A percentile compares a stretch with the other conserved stretches of the same genome.
phyloP scores from a whole-genome alignment of 768 basidiomycete species.

The Mycena crocata region DNA sequence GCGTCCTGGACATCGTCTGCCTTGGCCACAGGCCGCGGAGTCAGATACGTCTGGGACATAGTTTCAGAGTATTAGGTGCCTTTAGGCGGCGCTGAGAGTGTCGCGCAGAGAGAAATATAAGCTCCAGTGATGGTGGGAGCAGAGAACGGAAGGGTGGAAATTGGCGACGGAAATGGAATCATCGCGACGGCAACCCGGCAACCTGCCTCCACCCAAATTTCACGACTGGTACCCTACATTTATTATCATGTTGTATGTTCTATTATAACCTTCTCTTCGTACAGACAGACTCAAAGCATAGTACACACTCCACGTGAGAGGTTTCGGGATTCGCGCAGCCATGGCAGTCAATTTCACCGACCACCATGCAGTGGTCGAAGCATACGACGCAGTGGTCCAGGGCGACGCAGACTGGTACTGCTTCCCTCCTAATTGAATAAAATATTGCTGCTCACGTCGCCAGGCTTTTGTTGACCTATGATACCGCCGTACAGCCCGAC shows the following conservation, averaged over 20 bases:
- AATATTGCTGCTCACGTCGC: too few relatives aligned
- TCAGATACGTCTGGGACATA: slow-evolving; percentile 27
- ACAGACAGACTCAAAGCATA: too few relatives aligned
- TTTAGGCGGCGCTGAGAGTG: neutral
- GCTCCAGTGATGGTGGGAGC: too few relatives aligned
- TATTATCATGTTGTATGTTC: too few relatives aligned
- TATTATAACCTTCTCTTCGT: too few relatives aligned
- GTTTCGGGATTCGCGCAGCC: neutral
- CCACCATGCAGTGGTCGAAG: slow-evolving; percentile 14
- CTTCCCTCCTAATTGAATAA: neutral
- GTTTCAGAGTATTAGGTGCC: neutral
- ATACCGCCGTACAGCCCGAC: slow-evolving; percentile 44
- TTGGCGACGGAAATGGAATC: too few relatives aligned
- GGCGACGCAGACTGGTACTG: slow-evolving; percentile 38
- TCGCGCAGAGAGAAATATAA: neutral
- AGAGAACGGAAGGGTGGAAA: too few relatives aligned
- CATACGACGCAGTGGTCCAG: slow-evolving; percentile 36
- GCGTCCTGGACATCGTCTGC: slow-evolving; percentile 81
- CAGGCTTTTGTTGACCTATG: slow-evolving; percentile 28
- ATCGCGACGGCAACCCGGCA: too few relatives aligned
- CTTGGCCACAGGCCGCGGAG: slow-evolving; percentile 42
- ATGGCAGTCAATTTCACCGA: slow-evolving; percentile 24
- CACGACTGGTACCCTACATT: too few relatives aligned
- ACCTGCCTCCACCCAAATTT: too few relatives aligned
- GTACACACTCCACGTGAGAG: too few relatives aligned